A percentile compares a stretch with the other conserved stretches of the same genome.
These are phyloP conservation scores for Coemansia sp. DNA, from an alignment of 192 early-diverging fungal species.

Conservation along the genomic window DNA sequence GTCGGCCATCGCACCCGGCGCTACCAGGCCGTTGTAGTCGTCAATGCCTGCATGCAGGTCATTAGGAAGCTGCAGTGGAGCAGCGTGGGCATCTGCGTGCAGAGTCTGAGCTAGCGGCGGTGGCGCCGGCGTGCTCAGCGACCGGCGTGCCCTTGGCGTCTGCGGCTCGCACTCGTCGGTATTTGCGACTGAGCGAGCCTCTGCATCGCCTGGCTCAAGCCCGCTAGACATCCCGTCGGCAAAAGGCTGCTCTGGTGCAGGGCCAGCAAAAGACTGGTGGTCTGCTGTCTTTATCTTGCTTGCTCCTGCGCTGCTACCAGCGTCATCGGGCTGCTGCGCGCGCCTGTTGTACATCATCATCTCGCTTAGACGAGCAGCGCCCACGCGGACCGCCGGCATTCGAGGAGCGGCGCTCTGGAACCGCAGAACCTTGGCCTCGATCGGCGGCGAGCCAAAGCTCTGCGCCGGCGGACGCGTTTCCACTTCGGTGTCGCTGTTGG, in stretches of 20 bases:
- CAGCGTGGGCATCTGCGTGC: background rate
- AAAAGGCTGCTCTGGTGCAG: background rate
- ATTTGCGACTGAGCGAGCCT: too few relatives aligned
- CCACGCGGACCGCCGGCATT: conserved; percentile 19
- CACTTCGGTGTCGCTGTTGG: conserved; percentile 7
- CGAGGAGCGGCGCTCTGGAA: conserved; percentile 21
- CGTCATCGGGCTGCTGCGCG: background rate
- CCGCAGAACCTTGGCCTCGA: conserved; percentile 20
- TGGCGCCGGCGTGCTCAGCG: too few relatives aligned
- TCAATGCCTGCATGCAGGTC: conserved; percentile 15
- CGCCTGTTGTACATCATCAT: conserved; percentile 33
- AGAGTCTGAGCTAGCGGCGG: too few relatives aligned
- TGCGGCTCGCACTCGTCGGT: too few relatives aligned
- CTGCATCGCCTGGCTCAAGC: too few relatives aligned
- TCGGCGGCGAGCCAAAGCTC: conserved; percentile 2
- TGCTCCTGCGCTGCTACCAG: background rate
- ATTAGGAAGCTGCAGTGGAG: background rate
- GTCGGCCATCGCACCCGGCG: conserved; percentile 42
- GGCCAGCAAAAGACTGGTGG: background rate
- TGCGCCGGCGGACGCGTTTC: background rate
- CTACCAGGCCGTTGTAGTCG: conserved; percentile 43
- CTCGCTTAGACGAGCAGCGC: conserved; percentile 40
- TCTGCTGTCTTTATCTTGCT: background rate
- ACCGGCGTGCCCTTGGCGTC: too few relatives aligned
- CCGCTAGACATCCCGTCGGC: too few relatives aligned